These are phyloP conservation scores for Leptographium flavum DNA, from an alignment of 2,329 filamentous ascomycete genomes.

Conservation along the genomic window DNA sequence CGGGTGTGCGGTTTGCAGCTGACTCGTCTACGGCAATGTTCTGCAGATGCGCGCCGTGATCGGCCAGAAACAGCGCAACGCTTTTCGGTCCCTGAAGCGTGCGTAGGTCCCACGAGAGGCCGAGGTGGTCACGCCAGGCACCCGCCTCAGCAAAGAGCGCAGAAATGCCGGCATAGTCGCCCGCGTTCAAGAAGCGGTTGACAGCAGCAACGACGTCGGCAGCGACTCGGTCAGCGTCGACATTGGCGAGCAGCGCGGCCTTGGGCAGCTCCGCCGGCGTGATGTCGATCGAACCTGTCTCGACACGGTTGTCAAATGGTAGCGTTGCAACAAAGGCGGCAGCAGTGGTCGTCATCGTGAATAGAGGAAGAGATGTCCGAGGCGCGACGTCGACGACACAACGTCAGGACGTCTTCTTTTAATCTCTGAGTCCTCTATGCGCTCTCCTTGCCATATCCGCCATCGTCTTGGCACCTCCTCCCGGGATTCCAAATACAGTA, in stretches of 20 bases:
- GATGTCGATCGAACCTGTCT: conserved; percentile 41
- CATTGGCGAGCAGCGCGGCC: conserved; percentile 27
- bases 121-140: conserved; percentile 46
- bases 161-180: conserved; percentile 20
- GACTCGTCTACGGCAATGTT: conserved; percentile 31
- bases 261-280: no score
- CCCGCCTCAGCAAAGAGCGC: conserved; percentile 28
- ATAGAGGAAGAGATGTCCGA: background rate
- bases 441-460: no score
- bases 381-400: no score
- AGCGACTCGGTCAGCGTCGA: conserved; percentile 20
- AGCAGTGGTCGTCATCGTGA: background rate
- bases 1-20: conserved; percentile 28
- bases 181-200: conserved; percentile 23
- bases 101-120: conserved; percentile 40
- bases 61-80: conserved; percentile 25
- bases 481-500: no score
- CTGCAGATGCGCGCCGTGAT: conserved; percentile 19
- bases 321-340: conserved; percentile 3
- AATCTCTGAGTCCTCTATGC: no score
- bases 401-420: no score
- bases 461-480: no score
- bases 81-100: conserved; percentile 29
- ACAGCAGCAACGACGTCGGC: conserved; percentile 22
- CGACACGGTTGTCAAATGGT: conserved; percentile 10